Evolutionary conservation across 176 grass and related monocot species (phyloP).

Genomic region (Tillandsia leiboldiana): DNA sequence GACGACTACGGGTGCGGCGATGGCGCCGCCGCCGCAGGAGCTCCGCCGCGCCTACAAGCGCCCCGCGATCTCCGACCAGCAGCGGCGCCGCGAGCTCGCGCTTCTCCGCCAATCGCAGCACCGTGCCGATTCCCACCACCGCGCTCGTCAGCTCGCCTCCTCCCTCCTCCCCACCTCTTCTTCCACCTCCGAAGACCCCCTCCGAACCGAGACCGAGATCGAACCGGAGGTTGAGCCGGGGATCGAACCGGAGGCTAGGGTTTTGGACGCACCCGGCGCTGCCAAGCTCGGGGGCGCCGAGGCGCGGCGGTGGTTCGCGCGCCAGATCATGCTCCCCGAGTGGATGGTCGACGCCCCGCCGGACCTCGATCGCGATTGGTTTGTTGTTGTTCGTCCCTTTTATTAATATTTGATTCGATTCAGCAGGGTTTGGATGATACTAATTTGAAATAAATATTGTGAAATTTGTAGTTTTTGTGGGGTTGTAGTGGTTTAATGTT

Average conservation of each 20-base stretch:
- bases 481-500: no score
- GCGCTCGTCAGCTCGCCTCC: constrained; percentile 78
- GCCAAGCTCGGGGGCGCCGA: constrained; percentile 54
- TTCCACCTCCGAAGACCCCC: neutral
- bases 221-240: neutral
- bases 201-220: neutral
- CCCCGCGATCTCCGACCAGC: constrained; percentile 76
- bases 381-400: neutral
- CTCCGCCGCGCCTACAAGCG: constrained; percentile 70
- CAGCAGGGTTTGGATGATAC: neutral
- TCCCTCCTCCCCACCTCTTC: constrained; percentile 32
- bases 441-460: neutral
- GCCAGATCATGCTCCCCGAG: constrained; percentile 89
- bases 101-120: constrained; percentile 56
- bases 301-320: constrained; percentile 66
- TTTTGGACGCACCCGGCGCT: constrained; percentile 40
- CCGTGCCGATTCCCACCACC: constrained; percentile 75
- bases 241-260: neutral
- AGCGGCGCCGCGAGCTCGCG: constrained; percentile 75
- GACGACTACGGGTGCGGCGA: no score
- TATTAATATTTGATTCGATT: neutral
- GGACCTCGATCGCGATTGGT: constrained; percentile 68
- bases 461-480: neutral
- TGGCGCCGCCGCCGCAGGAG: constrained; percentile 39
- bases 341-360: constrained; percentile 93